Base-by-base conservation (phyloP, 177 flowering plant genomes). In the Vitis hybrid region DNA sequence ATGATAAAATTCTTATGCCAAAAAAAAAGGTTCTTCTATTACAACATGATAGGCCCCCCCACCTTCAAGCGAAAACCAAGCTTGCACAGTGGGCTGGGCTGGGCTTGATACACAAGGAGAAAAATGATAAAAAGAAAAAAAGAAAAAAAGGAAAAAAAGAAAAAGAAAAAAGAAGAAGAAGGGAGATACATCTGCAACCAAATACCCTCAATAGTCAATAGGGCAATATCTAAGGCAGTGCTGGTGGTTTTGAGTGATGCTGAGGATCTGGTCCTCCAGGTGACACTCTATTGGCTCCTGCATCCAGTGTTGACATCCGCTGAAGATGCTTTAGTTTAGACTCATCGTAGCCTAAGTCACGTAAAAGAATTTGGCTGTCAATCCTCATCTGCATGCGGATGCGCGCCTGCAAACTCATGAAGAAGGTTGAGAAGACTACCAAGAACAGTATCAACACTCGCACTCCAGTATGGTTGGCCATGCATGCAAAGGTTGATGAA, bases 191-290 rank as follows among this genome's bases (percentile, higher is more conserved):
- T 24, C 21, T 57, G 54, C 30, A 19, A 8, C 32, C 56, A 50
- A 49, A 21, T 12, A 27, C 24, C 13, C 24, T 11, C 51, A 30
- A 6, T 65, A 65, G 15, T 11, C 51, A 30, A 12, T 65, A 65
- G 15, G 30, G 48, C 11, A 17, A 49, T 46, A 17, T 14, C 66
- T 62, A 63, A 13, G 63, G 68, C 18, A 18, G 14, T 32, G 52
- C 49, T 10, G 79, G 64, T 17, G 73, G 73, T 46, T 30, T 5
- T 61, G 40, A 49, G 61, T 68, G 72, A 59, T 76, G 79, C 17
- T 76, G 64, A 32, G 72, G 72, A 69, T 80, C 78, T 2, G 82
- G 82, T 24, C 82, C 80, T 15, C 70, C 72, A 6, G 83, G 83
- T 52, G 80, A 70, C 3, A 74, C 17, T 64, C 78, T 71, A 27